Percentiles rank a stretch among this genome's conserved stretches.
Evolutionary conservation across 2,329 filamentous ascomycete genomes (phyloP).

Genomic region (Sporothrix curviconia): DNA sequence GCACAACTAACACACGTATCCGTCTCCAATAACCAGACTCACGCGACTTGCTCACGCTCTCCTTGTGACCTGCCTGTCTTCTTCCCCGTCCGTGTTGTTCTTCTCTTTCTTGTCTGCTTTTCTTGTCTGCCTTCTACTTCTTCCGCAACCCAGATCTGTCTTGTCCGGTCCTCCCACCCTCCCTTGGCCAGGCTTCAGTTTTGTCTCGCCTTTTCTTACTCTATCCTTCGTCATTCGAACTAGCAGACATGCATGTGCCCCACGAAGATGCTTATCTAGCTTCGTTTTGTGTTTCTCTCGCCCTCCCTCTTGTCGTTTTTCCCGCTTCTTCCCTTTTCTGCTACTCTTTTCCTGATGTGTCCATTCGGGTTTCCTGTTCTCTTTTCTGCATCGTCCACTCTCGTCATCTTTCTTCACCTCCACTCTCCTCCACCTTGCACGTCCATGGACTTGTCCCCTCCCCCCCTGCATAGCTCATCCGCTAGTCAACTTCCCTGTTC

Average conservation of each 20-base stretch:
- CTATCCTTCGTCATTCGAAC: neutral
- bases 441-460: too few species aligned
- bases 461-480: neutral
- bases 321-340: too few species aligned
- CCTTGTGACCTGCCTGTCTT: too few species aligned
- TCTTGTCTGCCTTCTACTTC: neutral
- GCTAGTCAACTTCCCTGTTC: neutral
- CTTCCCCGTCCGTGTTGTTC: neutral
- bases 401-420: neutral
- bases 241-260: neutral
- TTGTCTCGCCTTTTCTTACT: neutral
- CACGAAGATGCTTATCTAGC: conserved; percentile 1
- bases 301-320: neutral
- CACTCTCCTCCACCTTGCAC: neutral
- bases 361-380: too few species aligned
- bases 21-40: too few species aligned
- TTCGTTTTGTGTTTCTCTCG: neutral
- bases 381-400: neutral
- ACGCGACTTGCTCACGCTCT: too few species aligned
- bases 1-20: too few species aligned
- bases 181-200: too few species aligned
- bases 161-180: too few species aligned
- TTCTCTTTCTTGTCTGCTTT: neutral
- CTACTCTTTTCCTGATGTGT: too few species aligned
- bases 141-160: too few species aligned